Conservation (phyloP, 192 early-diverging fungal genomes). For the Coemansia sp. region DNA sequence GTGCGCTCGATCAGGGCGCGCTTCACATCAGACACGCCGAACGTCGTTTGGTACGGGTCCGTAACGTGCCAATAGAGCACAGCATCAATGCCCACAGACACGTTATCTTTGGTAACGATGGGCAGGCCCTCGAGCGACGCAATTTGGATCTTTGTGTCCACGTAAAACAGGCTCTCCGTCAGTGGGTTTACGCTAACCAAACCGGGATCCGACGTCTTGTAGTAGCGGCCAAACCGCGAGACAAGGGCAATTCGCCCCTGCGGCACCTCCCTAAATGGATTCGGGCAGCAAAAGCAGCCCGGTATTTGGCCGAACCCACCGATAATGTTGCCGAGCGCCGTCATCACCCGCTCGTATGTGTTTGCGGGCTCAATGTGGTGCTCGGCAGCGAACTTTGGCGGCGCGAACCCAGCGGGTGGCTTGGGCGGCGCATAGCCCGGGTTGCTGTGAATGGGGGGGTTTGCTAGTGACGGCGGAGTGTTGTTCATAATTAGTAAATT, state of each 20-base stretch:
- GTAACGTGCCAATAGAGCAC: constrained; percentile 85
- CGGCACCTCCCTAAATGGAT: constrained; percentile 47
- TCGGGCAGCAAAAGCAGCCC: constrained; percentile 50
- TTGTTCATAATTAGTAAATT: constrained; percentile 1
- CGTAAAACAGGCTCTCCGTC: constrained; percentile 39
- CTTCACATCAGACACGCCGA: constrained; percentile 79
- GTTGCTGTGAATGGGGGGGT: neutral
- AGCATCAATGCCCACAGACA: constrained; percentile 79
- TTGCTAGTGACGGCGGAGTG: constrained; percentile 2
- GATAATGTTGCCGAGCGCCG: constrained; percentile 31
- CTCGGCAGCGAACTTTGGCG: constrained; percentile 38
- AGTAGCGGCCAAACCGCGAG: constrained; percentile 54
- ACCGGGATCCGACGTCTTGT: constrained; percentile 61
- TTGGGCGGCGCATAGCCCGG: constrained; percentile 20
- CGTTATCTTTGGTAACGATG: constrained; percentile 92
- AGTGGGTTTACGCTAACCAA: constrained; percentile 55
- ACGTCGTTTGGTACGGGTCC: constrained; percentile 78
- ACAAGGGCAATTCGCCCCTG: constrained; percentile 53
- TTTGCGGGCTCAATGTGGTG: constrained; percentile 17
- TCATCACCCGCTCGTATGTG: constrained; percentile 39
- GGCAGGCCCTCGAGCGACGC: constrained; percentile 64
- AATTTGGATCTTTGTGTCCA: constrained; percentile 69
- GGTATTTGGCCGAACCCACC: constrained; percentile 53
- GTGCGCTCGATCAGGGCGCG: constrained; percentile 83
- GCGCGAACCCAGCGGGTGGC: constrained; percentile 7